Evolutionary conservation across 179 eudicot species (phyloP), one percentile per base, ranked within the genome.

Genomic region (Nepenthes alata): DNA sequence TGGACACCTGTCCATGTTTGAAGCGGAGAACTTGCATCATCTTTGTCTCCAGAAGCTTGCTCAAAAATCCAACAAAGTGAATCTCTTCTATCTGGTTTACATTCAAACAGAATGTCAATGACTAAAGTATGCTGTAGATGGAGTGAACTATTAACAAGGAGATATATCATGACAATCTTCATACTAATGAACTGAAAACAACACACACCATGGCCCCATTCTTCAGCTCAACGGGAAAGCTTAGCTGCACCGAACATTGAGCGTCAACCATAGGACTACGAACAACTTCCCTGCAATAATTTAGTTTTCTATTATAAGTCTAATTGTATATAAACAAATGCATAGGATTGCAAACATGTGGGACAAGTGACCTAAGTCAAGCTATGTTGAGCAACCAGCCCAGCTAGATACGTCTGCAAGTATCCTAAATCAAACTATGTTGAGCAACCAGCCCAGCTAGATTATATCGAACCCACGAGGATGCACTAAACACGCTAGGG

Each of bases 201-300:
- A 53, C 36, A 55, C 78, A 54, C 62, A 89, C 97, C 91, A 90
- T 87, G 59, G 70, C 68, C 67, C 83, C 89, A 83, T 78, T 85
- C 77, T 81, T 80, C 64, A 90, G 76, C 75, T 81, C 83, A 16
- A 87, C 89, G 25, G 91, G 95, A 79, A 90, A 90, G 82, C 84
- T 81, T 66, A 90, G 65, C 75, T 87, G 97, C 61, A 90, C 97
- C 6, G 89, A 87, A 72, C 97, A 90, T 53, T 87, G 97, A 66
- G 86, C 97, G 77, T 90, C 95, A 72, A 90, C 91, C 97, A 90
- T 90, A 47, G 95, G 97, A 69, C 88, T 83, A 58, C 81, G 77
- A 57, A 89, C 91, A 67, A 85, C 77, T 67, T 87, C 95, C 78
- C 97, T 87, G 76, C 77, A 83, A 47, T 10, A 0, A 34, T 34